Base-by-base conservation (phyloP, 495 filamentous ascomycete genomes). In the Astrothelium subdiscretum region DNA sequence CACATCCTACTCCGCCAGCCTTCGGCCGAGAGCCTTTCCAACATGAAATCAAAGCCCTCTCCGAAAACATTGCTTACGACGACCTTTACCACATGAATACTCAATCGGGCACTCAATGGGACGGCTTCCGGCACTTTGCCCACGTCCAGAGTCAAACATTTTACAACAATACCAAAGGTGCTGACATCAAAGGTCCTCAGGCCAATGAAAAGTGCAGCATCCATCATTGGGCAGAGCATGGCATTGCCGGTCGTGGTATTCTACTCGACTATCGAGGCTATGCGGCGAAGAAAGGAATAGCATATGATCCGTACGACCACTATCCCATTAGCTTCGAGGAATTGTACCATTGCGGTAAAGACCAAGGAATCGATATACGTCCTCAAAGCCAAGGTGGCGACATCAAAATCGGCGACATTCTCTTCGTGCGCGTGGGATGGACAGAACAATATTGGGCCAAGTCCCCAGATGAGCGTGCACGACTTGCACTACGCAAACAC, bases 101-200 rank as follows among this genome's bases (percentile, higher is more conserved):
- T 0, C 88, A 91, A 68, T 81, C 83, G 66, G 82, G 82, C 29
- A 87, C 84, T 2, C 88, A 92, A 72, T 91, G 88, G 88, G 88
- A 92, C 67, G 85, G 86, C 22, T 78, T 91, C 63, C 22, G 57
- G 31, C 65, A 79, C 72, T 73, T 78, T 60, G 71, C 73, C 15
- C 76, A 81, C 61, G 66, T 79, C 3, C 67, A 71, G 31, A 75
- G 62, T 66, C 72, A 54, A 15, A 70, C 65, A 51, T 86, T 66
- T 79, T 80, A 85, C 71, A 83, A 83, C 65, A 75, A 76, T 69
- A 73, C 79, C 5, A 81, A 75, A 26, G 74, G 74, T 4, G 70
- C 71, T 1, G 81, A 85, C 62, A 83, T 86, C 63, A 63, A 75
- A 48, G 80, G 81, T 54, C 74, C 80, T 2, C 64, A 71, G n/a